Evolutionary conservation across 2,329 filamentous ascomycete species (phyloP), one percentile per base, ranked within the genome.

Genomic region (Stagonosporopsis rhizophila): DNA sequence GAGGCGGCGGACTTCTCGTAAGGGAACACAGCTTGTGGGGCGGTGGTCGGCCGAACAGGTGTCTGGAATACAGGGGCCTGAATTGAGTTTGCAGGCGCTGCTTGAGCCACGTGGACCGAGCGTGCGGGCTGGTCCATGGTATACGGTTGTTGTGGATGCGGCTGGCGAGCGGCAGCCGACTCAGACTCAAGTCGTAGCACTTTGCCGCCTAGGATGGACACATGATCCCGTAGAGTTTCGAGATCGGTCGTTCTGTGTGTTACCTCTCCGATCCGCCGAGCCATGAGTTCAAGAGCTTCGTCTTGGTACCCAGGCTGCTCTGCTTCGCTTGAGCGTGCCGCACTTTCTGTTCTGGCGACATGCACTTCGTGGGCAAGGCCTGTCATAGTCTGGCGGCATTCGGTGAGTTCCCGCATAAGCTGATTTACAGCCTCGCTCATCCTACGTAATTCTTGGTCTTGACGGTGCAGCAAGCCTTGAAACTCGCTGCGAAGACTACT

Each of bases 131-230:
- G 56, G 8, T 54, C 27, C 27, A 40, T 22, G 28, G 38, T n/a
- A 19, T 38, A 37, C 39, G 34, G 4, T 39, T 39, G 30, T 17
- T 37, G 49, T 23, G 20, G 23, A 40, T 48, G 54, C 20, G 28
- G 49, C 25, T 34, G 45, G 39, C 44, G 44, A 15, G 41, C 17
- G 14, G 44, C 8, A 4, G 40, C 17, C 19, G 55, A n/a, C 23
- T 53, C 49, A 6, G 49, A 44, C 44, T 58, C 56, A 28, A 79
- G 60, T 11, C 71, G 69, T 47, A 73, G 69, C 20, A 82, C 69
- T 41, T 77, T 78, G 51, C 79, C 78, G 66, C 79, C 81, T 67
- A 83, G 70, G 12, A 82, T 76, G 45, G 81, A 79, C 11, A 82
- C 66, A 45, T 79, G 78, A 61, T 82, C 72, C 59, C 77, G 80